phyloP scores from a whole-genome alignment of 1,139 yeast species.

The Candida mesenterica region DNA sequence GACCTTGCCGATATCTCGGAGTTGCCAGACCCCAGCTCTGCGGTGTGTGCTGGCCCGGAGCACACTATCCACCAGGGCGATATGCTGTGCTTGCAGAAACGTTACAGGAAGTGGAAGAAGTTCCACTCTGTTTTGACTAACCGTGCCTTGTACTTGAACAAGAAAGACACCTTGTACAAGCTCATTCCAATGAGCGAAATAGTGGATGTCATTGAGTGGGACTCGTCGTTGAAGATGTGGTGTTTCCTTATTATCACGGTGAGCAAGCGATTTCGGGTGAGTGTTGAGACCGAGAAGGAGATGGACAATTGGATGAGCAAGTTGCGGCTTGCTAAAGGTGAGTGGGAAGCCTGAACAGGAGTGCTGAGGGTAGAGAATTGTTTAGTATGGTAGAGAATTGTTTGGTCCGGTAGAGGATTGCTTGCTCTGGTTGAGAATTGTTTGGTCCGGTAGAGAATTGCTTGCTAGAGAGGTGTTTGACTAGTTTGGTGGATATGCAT shows the following conservation, averaged over 20 bases:
- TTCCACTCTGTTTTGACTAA: constrained; percentile 46
- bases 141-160: constrained; percentile 40
- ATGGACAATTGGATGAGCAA: constrained; percentile 18
- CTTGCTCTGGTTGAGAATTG: too few relatives aligned
- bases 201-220: constrained; percentile 55
- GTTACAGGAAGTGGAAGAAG: constrained; percentile 49
- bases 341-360: background rate
- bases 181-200: constrained; percentile 34
- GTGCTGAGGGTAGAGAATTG: background rate
- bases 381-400: too few relatives aligned
- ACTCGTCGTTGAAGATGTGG: constrained; percentile 43
- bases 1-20: constrained; percentile 8
- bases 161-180: constrained; percentile 24
- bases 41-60: constrained; percentile 23
- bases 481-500: too few relatives aligned
- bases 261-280: constrained; percentile 41
- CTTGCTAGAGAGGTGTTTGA: too few relatives aligned
- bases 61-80: constrained; percentile 43
- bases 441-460: too few relatives aligned
- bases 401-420: too few relatives aligned
- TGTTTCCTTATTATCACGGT: constrained; percentile 52
- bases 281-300: constrained; percentile 47
- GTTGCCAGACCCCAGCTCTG: background rate
- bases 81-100: constrained; percentile 37
- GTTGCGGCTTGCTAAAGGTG: background rate